Evolutionary conservation across 352 stramenopile species (phyloP).

Genomic region (Phytophthora ohioensis): DNA sequence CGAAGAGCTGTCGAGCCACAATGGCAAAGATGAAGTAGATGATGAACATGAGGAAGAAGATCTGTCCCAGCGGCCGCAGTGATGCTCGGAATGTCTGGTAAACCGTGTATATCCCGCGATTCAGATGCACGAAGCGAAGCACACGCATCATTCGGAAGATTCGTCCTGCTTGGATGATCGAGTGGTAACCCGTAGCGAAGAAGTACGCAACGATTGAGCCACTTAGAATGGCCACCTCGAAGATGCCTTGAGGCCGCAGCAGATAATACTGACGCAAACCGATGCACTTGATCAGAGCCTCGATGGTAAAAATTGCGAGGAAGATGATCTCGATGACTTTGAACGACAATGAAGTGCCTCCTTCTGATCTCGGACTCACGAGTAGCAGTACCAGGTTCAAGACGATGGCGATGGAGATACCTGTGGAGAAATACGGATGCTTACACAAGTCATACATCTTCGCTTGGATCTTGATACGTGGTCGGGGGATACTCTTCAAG

Average conservation of each 20-base stretch:
- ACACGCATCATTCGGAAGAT: conserved; percentile 85
- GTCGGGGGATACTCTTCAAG: conserved; percentile 61
- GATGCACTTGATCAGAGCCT: conserved; percentile 67
- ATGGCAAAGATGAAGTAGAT: conserved; percentile 88
- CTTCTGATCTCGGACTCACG: conserved; percentile 54
- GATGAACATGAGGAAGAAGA: conserved; percentile 86
- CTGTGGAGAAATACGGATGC: conserved; percentile 62
- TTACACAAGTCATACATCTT: conserved; percentile 68
- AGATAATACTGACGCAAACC: conserved; percentile 76
- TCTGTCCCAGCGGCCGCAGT: conserved; percentile 71
- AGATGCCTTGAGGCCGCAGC: conserved; percentile 56
- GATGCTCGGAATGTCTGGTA: conserved; percentile 83
- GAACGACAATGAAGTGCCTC: conserved; percentile 44
- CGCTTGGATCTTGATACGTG: conserved; percentile 35
- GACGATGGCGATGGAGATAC: conserved; percentile 68
- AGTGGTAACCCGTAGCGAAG: conserved; percentile 65
- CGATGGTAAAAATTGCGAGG: conserved; percentile 62
- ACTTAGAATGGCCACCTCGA: conserved; percentile 69
- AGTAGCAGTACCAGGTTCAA: conserved; percentile 78
- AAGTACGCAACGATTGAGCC: conserved; percentile 77
- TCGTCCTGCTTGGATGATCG: conserved; percentile 72
- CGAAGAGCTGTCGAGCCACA: conserved; percentile 79
- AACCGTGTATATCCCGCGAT: conserved; percentile 74
- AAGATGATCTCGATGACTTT: conserved; percentile 79
- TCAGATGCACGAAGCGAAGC: conserved; percentile 77